A percentile compares a stretch with the other conserved stretches of the same genome.
These are phyloP conservation scores for Botrytis cinerea DNA, from an alignment of 2,329 filamentous ascomycete species.

Conservation along the genomic window DNA sequence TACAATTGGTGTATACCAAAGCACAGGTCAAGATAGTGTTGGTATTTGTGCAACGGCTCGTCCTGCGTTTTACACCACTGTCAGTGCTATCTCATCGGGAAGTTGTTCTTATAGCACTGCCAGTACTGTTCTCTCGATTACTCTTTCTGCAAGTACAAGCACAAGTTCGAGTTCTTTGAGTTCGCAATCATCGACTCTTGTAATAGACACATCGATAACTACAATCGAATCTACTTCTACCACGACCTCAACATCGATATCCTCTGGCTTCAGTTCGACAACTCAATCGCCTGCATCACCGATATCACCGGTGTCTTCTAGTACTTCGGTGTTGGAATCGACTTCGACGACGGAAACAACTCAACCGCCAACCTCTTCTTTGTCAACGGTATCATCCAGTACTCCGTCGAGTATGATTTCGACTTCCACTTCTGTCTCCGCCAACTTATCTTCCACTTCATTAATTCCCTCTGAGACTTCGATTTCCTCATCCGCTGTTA, in stretches of 20 bases:
- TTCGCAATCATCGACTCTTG: not conserved
- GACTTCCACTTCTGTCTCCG: not conserved
- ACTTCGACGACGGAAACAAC: not conserved
- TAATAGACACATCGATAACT: not conserved
- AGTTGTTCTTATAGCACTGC: not conserved
- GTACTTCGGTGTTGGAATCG: not conserved
- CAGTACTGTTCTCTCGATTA: not conserved
- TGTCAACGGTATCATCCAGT: not conserved
- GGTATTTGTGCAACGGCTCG: not conserved
- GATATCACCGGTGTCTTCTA: not conserved
- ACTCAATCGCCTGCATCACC: not conserved
- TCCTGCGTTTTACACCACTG: not conserved
- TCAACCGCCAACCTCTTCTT: not conserved
- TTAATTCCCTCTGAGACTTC: not conserved
- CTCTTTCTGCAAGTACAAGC: not conserved
- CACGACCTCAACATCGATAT: not conserved
- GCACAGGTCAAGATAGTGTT: not conserved
- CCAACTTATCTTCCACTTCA: too few species aligned
- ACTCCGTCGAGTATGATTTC: not conserved
- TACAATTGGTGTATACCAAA: not conserved
- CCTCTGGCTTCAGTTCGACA: not conserved
- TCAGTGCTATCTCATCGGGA: not conserved
- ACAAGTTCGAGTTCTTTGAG: not conserved
- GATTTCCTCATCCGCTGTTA: too few species aligned
- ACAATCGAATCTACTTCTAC: not conserved